Evolutionary conservation across 2,329 filamentous ascomycete species (phyloP).

Genomic region (Sclerotinia borealis): DNA sequence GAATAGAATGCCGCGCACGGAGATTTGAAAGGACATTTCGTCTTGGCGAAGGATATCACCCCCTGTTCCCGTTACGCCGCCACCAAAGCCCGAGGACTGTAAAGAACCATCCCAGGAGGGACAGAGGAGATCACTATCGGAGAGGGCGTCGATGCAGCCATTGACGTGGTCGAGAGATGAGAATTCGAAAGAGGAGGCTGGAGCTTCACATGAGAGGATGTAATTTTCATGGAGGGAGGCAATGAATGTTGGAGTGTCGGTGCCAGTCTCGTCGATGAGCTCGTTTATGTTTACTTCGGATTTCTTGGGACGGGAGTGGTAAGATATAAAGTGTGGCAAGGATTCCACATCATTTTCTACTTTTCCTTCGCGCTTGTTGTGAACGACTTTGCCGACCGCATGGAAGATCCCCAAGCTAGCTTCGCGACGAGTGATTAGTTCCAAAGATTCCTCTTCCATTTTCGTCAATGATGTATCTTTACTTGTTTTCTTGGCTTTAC

Average conservation of each 20-base stretch:
- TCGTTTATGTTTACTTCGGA: slow-evolving; percentile 65
- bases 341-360: slow-evolving; percentile 43
- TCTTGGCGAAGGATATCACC: slow-evolving; percentile 81
- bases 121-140: slow-evolving; percentile 79
- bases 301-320: slow-evolving; percentile 51
- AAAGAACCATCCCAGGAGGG: slow-evolving; percentile 66
- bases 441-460: slow-evolving; percentile 72
- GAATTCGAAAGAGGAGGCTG: slow-evolving; percentile 43
- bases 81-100: slow-evolving; percentile 49
- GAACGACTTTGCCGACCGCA: slow-evolving; percentile 89
- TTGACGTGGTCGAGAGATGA: slow-evolving; percentile 73
- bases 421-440: slow-evolving; percentile 79
- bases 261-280: slow-evolving; percentile 89
- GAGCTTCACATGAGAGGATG: slow-evolving; percentile 68
- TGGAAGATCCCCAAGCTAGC: slow-evolving; percentile 92
- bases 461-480: slow-evolving; percentile 50
- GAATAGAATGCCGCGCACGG: slow-evolving; percentile 80
- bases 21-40: slow-evolving; percentile 88
- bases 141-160: slow-evolving; percentile 79
- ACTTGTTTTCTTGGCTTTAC: slow-evolving; percentile 38
- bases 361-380: slow-evolving; percentile 77
- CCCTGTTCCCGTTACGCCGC: slow-evolving; percentile 47
- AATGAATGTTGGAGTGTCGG: slow-evolving; percentile 84
- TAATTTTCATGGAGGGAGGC: slow-evolving; percentile 94
- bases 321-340: slow-evolving; percentile 54